Evolutionary conservation across 306 rosid species (phyloP).

Genomic region (Datisca glomerata): DNA sequence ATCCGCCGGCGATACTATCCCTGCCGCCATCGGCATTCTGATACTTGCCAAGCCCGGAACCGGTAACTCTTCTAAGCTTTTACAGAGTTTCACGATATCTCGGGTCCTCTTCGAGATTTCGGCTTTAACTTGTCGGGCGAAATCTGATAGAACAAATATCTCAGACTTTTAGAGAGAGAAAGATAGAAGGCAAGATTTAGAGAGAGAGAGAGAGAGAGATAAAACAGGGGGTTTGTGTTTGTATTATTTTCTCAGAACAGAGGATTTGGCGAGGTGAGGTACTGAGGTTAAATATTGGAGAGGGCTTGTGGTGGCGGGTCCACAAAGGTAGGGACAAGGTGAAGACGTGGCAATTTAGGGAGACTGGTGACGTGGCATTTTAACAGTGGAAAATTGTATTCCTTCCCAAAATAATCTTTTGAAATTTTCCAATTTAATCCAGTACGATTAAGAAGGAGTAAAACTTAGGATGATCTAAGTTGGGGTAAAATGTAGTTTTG

Average conservation of each 20-base stretch:
- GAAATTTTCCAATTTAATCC: too few relatives aligned
- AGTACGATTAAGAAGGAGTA: too few relatives aligned
- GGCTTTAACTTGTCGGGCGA: neutral
- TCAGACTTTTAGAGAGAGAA: neutral
- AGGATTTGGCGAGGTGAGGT: too few relatives aligned
- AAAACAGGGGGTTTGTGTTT: neutral
- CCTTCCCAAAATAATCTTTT: too few relatives aligned
- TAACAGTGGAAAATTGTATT: too few relatives aligned
- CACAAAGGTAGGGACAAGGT: neutral
- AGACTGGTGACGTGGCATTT: neutral
- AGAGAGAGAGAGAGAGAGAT: neutral
- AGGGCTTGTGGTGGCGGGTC: neutral
- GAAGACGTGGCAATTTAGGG: neutral
- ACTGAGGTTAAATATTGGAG: neutral
- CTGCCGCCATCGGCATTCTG: constrained; percentile 58
- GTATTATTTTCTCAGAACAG: neutral
- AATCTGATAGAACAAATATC: neutral
- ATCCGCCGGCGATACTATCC: constrained; percentile 32
- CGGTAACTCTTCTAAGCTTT: neutral
- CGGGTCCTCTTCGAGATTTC: neutral
- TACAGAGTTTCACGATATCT: neutral
- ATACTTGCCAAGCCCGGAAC: neutral
- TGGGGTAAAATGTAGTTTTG: too few relatives aligned
- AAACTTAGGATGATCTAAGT: too few relatives aligned
- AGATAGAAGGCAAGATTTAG: neutral